Conservation (phyloP, 768 basidiomycete genomes). For the Podaxis sp. region DNA sequence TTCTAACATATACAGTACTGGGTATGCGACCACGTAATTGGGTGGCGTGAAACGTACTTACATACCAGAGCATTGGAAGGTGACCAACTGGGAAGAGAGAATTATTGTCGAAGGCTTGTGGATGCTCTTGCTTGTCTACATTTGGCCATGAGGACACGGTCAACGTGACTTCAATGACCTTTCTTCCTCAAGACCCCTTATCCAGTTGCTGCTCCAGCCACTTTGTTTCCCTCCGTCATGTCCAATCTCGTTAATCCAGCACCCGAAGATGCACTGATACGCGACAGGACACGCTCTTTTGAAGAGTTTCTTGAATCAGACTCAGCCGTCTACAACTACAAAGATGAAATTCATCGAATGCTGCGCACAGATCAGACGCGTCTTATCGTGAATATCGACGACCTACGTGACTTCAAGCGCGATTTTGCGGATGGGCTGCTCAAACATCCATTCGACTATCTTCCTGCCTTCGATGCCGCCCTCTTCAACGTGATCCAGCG, state of each 20-base stretch:
- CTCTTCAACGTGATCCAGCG: slow-evolving; percentile 68
- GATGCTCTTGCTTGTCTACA: slow-evolving; percentile 10
- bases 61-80: too few species aligned
- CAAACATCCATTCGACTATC: slow-evolving; percentile 80
- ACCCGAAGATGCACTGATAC: slow-evolving; percentile 65
- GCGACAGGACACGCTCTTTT: slow-evolving; percentile 74
- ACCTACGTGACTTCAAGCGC: slow-evolving; percentile 89
- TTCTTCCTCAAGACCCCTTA: slow-evolving; percentile 5
- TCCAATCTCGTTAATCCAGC: slow-evolving; percentile 53
- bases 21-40: too few species aligned
- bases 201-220: slow-evolving; percentile 5
- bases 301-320: slow-evolving; percentile 79
- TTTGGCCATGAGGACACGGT: slow-evolving; percentile 13
- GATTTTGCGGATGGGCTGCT: slow-evolving; percentile 85
- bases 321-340: slow-evolving; percentile 71
- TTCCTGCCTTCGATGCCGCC: slow-evolving; percentile 88
- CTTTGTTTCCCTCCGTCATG: slow-evolving; percentile 24
- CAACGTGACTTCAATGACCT: background rate
- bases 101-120: too few species aligned
- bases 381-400: slow-evolving; percentile 93
- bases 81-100: too few species aligned
- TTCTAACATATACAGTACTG: too few species aligned
- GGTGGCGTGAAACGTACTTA: too few species aligned
- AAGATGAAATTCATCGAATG: slow-evolving; percentile 79
- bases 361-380: slow-evolving; percentile 79